Percentiles rank a stretch among this genome's conserved stretches.
phyloP scores from a whole-genome alignment of 2,329 filamentous ascomycete genomes.

The Neospermospora avenae region DNA sequence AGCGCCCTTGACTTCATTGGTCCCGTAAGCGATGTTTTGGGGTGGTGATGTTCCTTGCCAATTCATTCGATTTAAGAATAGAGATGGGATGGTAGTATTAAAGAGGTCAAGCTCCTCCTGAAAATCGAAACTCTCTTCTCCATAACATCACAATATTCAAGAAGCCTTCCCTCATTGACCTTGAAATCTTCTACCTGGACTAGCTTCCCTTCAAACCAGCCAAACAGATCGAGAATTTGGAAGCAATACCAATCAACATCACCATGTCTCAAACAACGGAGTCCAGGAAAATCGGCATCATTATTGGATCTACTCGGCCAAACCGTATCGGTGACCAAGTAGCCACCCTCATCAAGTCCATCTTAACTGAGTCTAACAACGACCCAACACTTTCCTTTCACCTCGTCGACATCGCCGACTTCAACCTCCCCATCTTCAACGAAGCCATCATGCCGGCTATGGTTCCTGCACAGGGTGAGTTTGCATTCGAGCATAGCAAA shows the following conservation, averaged over 20 bases:
- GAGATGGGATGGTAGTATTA: background rate
- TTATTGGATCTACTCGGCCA: conserved; percentile 17
- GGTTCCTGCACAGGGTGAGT: conserved; percentile 38
- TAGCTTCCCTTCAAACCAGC: background rate
- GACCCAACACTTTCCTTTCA: conserved; percentile 2
- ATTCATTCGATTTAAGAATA: background rate
- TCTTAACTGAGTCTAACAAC: conserved; percentile 4
- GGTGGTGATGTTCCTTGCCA: background rate
- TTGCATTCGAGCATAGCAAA: conserved; percentile 40
- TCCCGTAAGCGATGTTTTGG: background rate
- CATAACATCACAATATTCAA: background rate
- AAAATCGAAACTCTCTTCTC: background rate
- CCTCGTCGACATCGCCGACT: conserved; percentile 38
- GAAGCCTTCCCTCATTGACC: background rate
- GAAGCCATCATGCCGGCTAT: conserved; percentile 41
- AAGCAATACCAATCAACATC: background rate
- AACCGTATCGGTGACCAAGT: conserved; percentile 17
- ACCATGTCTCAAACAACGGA: background rate
- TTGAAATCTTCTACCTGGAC: background rate
- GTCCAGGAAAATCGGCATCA: conserved; percentile 19
- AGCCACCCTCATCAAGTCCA: conserved; percentile 9
- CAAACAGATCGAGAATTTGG: background rate
- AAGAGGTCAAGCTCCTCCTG: background rate
- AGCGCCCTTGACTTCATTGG: too few relatives aligned
- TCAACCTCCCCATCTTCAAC: conserved; percentile 45